Base-by-base conservation (phyloP, 129 eudicot species). In the Lactuca saligna region DNA sequence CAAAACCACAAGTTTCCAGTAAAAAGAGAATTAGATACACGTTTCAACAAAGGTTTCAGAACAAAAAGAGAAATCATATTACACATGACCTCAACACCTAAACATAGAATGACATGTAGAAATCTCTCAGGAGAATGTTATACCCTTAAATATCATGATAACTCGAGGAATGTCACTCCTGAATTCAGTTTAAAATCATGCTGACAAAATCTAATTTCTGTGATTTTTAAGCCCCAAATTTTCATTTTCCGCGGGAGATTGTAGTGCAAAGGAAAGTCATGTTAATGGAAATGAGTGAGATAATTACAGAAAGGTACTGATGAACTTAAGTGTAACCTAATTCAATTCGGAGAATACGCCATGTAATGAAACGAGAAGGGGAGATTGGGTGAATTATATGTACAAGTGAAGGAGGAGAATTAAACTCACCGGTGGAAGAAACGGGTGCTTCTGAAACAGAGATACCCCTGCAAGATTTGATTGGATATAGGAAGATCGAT, bases 381-480 rank as follows among this genome's bases (percentile, higher is more conserved):
- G 14, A 17, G 35, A 39, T 63, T 66, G 32, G 34, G 42, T 5
- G 16, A 32, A 16, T 1, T 14, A 46, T 6, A 49, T 44, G 33
- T 29, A 4, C 20, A 16, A 67, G 13, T 25, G 2, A 57, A 17
- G 25, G 3, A 2, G 7, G 39, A 64, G 57, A 33, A 37, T 10
- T 14, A 35, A 1, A 57, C 29, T 10, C 9, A 91, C 97, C 97
- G 3, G 88, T 91, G 70, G 94, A 63, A 60, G 89, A 65, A 5
- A 91, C 71, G 67, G 94, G 83, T 53, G 97, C 91, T 48, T 91
- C 84, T 66, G 97, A 53, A 75, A 91, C 72, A 49, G 89, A 84
- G 56, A 91, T 91, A 51, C 94, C 96, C n/a, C 84, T 71, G 76
- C 97, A 91, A 1, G 97, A 91, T 78, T 91, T 91, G 66, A 91